Conservation (phyloP, 306 rosid genomes). For the Fragaria iinumae region DNA sequence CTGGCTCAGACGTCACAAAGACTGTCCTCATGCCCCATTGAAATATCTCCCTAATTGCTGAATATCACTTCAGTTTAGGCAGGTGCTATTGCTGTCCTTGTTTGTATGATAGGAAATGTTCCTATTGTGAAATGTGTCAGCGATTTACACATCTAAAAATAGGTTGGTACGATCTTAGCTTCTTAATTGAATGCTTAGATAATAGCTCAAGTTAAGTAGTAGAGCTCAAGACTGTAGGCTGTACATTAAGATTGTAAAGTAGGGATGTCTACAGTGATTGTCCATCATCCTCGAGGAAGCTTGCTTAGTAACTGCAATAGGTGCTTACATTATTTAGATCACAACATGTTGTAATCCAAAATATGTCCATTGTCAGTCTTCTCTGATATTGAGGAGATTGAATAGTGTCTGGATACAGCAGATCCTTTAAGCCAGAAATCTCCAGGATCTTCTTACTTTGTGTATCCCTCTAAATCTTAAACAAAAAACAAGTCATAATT, state of each 20-base stretch:
- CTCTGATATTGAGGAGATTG: slow-evolving; percentile 27
- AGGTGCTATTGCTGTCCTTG: neutral
- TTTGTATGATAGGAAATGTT: neutral
- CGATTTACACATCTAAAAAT: neutral
- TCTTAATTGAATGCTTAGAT: neutral
- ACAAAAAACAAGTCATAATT: slow-evolving; percentile 43
- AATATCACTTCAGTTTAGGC: neutral
- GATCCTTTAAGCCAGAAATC: slow-evolving; percentile 33
- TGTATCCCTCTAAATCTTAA: slow-evolving; percentile 40
- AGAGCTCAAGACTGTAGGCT: neutral
- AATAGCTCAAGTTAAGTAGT: neutral
- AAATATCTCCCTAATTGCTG: slow-evolving; percentile 51
- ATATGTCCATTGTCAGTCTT: neutral
- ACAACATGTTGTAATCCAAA: neutral
- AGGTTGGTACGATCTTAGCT: neutral
- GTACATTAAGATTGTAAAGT: neutral
- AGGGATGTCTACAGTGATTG: neutral
- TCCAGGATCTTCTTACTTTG: slow-evolving; percentile 54
- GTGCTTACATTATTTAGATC: neutral
- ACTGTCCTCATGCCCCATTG: slow-evolving; percentile 32
- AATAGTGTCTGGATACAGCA: slow-evolving; percentile 37
- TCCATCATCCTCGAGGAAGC: neutral
- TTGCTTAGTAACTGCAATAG: neutral
- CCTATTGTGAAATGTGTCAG: neutral
- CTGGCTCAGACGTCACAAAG: neutral